Evolutionary conservation across 192 early-diverging fungal species (phyloP).

Genomic region (Entomortierella lignicola): DNA sequence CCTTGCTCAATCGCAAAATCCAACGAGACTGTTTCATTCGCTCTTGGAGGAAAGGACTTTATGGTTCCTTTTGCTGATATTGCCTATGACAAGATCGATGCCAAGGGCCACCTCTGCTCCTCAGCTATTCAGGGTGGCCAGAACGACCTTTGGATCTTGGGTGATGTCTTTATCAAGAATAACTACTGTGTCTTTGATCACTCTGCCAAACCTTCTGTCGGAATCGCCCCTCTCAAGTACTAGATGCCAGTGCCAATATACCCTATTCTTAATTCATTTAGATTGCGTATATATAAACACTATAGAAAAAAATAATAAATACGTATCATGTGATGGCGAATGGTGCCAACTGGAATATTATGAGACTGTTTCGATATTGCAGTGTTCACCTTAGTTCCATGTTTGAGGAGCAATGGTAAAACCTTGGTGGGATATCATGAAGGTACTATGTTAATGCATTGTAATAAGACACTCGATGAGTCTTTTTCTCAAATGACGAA

Average conservation of each 20-base stretch:
- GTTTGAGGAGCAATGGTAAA: no score
- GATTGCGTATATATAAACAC: no score
- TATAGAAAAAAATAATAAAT: no score
- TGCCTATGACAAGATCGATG: constrained; percentile 15
- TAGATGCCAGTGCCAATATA: background rate
- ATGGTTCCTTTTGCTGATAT: constrained; percentile 42
- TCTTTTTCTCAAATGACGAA: no score
- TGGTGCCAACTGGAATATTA: no score
- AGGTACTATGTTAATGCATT: no score
- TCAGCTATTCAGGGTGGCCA: constrained; percentile 37
- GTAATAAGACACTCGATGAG: no score
- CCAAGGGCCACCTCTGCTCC: constrained; percentile 1
- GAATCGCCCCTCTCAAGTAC: constrained; percentile 61
- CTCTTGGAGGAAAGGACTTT: constrained; percentile 45
- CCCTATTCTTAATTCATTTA: no score
- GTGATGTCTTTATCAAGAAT: constrained; percentile 73
- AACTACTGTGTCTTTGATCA: constrained; percentile 73
- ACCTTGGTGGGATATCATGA: no score
- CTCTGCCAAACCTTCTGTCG: constrained; percentile 55
- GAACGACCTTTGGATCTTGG: constrained; percentile 57
- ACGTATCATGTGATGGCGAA: no score
- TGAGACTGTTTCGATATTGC: no score
- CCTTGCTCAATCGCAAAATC: constrained; percentile 12
- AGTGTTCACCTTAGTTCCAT: no score
- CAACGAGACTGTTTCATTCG: constrained; percentile 34